Conservation (phyloP, 2,329 filamentous ascomycete genomes). For the Pyricularia pennisetigena region DNA sequence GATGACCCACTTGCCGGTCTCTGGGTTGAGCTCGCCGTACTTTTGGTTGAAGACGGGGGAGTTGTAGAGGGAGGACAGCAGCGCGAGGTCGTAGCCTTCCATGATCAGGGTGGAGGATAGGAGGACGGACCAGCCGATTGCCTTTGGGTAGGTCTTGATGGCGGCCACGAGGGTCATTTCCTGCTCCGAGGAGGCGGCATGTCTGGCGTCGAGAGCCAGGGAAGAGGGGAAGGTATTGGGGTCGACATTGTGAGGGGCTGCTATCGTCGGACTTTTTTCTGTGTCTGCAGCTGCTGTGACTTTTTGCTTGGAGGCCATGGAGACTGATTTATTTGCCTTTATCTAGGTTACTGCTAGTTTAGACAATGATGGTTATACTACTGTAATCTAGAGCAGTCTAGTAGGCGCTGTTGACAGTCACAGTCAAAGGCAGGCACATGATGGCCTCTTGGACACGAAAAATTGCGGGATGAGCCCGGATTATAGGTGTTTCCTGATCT, state of each 20-base stretch:
- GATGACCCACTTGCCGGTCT: conserved; percentile 30
- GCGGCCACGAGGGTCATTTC: conserved; percentile 4
- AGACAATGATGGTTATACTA: not conserved
- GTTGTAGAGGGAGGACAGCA: conserved; percentile 13
- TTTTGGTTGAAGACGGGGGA: conserved; percentile 22
- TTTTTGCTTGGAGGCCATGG: not conserved
- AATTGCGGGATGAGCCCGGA: not conserved
- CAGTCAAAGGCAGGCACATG: not conserved
- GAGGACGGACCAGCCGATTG: conserved; percentile 17
- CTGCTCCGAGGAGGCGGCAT: conserved; percentile 8
- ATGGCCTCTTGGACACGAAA: not conserved
- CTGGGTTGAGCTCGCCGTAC: conserved; percentile 10
- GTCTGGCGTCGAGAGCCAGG: conserved; percentile 2
- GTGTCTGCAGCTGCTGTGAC: not conserved
- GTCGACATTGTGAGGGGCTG: not conserved
- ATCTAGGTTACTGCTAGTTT: not conserved
- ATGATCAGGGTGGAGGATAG: conserved; percentile 29
- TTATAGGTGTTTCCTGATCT: not conserved
- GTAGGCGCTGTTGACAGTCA: not conserved
- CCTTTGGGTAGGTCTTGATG: conserved; percentile 17
- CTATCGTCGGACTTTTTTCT: not conserved
- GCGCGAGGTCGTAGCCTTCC: conserved; percentile 24
- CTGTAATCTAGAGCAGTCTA: no score
- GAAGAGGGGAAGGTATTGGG: not conserved
- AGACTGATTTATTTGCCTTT: not conserved